Base-by-base conservation (phyloP, 1,284 basidiomycete species). In the Schizopora paradoxa region DNA sequence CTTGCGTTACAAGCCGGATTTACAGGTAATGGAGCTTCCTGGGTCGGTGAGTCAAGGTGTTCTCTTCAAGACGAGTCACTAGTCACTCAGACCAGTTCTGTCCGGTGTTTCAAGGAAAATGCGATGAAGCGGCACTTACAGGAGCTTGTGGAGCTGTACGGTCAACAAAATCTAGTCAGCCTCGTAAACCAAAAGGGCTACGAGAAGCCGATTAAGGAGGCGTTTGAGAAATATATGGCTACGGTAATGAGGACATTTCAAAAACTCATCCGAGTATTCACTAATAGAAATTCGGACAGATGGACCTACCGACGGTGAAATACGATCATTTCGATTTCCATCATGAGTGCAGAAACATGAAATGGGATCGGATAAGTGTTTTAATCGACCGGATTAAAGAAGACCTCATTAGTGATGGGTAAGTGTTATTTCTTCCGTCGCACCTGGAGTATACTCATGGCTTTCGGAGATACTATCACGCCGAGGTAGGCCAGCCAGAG, bases 291-390 rank as follows among this genome's bases (percentile, higher is more conserved):
- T 26, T 48, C 18, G n/a, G 6, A 37, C 16, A 38, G 13, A 27
- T 19, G 1, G 73, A 77, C 51, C 57, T 85, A 26, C 72, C 80
- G 4, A 70, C 79, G 39, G 82, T 92, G 42, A 82, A 82, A 59
- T 99, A 99, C 62, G 76, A 89, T 52, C 97, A 98, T 72, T 99
- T 96, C 62, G 96, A 99, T 65, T 99, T 99, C 72, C 95, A 98
- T 66, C 84, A 81, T 56, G 93, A 98, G 66, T 98, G 95, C 74
- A 90, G 84, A 62, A 79, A 89, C 31, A 91, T 99, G 86, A 84
- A 91, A 47, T 99, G 93, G 79, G 91, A 99, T 61, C 79, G 91
- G 40, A 91, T 99, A 54, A 81, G 80, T 52, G 66, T 91, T 13
- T 75, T 99, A 32, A 75, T 97, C 32, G 87, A 91, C 48, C 74